Percentiles rank a stretch among this genome's conserved stretches.
phyloP scores from a whole-genome alignment of 805 yeast species.

The Kuraishia floccosa region DNA sequence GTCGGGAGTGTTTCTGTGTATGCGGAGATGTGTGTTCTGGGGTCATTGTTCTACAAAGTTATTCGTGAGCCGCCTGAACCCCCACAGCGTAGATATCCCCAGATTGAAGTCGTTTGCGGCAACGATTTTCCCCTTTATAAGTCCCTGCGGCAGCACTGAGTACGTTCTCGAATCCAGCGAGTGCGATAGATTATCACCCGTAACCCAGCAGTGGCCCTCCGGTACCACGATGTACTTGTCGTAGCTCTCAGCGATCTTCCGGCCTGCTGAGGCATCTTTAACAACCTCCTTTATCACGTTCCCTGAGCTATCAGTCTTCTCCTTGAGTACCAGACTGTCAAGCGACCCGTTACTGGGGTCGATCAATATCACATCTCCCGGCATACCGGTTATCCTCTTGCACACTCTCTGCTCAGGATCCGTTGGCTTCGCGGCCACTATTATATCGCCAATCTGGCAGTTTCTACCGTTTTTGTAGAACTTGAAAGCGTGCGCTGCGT shows the following conservation, averaged over 20 bases:
- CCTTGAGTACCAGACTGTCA: slow-evolving; percentile 14
- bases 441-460: slow-evolving; percentile 73
- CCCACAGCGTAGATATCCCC: slow-evolving; percentile 28
- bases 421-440: slow-evolving; percentile 84
- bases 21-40: no score
- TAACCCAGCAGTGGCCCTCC: slow-evolving; percentile 92
- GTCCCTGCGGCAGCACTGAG: slow-evolving; percentile 80
- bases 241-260: slow-evolving; percentile 26
- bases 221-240: slow-evolving; percentile 67
- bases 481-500: slow-evolving; percentile 72
- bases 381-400: slow-evolving; percentile 91
- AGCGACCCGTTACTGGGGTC: slow-evolving; percentile 64
- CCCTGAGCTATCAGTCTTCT: background rate
- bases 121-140: slow-evolving; percentile 77
- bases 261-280: slow-evolving; percentile 10
- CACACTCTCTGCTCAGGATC: slow-evolving; percentile 81
- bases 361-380: slow-evolving; percentile 74
- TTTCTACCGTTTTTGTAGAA: slow-evolving; percentile 49
- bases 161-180: slow-evolving; percentile 86
- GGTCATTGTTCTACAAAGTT: slow-evolving; percentile 26
- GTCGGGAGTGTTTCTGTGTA: slow-evolving; percentile 2
- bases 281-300: slow-evolving; percentile 6
- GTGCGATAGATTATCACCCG: slow-evolving; percentile 86
- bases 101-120: slow-evolving; percentile 52
- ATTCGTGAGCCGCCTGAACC: slow-evolving; percentile 45